A percentile compares a stretch with the other conserved stretches of the same genome.
These are phyloP conservation scores for Yarrowia sp. DNA, from an alignment of 805 yeast genomes.

Conservation along the genomic window DNA sequence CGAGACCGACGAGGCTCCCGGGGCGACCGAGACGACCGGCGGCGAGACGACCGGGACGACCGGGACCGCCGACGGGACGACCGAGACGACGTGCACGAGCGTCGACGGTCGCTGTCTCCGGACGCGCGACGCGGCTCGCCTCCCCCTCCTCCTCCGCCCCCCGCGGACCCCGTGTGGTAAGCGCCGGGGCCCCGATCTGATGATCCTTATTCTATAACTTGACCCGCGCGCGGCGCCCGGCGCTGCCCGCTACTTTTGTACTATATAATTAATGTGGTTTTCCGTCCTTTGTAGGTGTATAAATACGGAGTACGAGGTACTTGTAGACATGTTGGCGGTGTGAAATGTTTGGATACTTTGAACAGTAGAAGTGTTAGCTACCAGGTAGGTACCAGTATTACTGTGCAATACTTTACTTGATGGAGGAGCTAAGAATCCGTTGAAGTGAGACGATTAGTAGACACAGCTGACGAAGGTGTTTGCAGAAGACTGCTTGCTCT, in stretches of 20 bases:
- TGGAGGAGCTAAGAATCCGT: too few relatives aligned
- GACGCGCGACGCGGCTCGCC: constrained; percentile 25
- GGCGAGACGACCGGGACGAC: constrained; percentile 36
- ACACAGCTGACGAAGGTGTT: too few relatives aligned
- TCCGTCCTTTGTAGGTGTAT: too few relatives aligned
- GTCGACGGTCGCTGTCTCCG: constrained; percentile 31
- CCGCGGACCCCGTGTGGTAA: constrained; percentile 21
- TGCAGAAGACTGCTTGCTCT: too few relatives aligned
- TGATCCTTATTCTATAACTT: constrained; percentile 10
- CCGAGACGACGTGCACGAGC: constrained; percentile 12
- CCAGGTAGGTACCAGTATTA: too few relatives aligned
- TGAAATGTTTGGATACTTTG: too few relatives aligned
- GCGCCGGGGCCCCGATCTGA: background rate
- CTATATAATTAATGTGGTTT: constrained; percentile 17
- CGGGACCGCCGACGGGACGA: constrained; percentile 28
- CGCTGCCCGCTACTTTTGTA: background rate
- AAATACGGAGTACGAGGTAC: too few relatives aligned
- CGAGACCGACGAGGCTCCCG: constrained; percentile 29
- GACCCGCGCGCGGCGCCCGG: too few relatives aligned
- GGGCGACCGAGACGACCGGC: constrained; percentile 45
- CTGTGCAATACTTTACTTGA: too few relatives aligned
- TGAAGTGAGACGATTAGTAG: too few relatives aligned
- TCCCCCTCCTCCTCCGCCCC: constrained; percentile 25
- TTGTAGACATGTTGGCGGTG: too few relatives aligned
- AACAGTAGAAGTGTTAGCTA: too few relatives aligned